Evolutionary conservation across 495 filamentous ascomycete genomes (phyloP).

Genomic region (Aspergillus heteromorphus): DNA sequence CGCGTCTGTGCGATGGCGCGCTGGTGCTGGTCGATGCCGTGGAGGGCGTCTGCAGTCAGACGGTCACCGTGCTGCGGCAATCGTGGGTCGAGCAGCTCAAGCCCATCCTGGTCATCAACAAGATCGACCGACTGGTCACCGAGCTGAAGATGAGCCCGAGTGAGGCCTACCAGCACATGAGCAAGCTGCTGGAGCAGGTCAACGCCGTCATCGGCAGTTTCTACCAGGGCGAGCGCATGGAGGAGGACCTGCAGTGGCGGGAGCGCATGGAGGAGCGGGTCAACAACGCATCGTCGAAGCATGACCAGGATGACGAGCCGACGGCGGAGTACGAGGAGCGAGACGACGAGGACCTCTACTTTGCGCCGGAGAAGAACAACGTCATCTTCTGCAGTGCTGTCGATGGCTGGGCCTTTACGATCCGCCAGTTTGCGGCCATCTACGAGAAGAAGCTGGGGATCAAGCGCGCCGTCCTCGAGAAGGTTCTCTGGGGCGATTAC

Average conservation of each 20-base stretch:
- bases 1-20: constrained; percentile 89
- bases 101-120: constrained; percentile 94
- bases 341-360: constrained; percentile 97
- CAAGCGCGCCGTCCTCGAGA: constrained; percentile 84
- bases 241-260: constrained; percentile 94
- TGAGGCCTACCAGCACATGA: constrained; percentile 89
- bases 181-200: constrained; percentile 85
- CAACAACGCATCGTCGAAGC: constrained; percentile 48
- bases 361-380: constrained; percentile 96
- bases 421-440: constrained; percentile 85
- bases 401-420: constrained; percentile 97
- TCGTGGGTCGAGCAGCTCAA: constrained; percentile 95
- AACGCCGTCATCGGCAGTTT: constrained; percentile 98
- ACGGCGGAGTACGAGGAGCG: constrained; percentile 72
- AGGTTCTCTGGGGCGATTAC: constrained; percentile 94
- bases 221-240: constrained; percentile 97
- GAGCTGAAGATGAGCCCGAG: constrained; percentile 87
- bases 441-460: constrained; percentile 98
- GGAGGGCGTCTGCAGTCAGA: constrained; percentile 97
- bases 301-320: constrained; percentile 48
- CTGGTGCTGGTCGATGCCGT: constrained; percentile 96
- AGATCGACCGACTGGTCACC: constrained; percentile 89
- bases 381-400: constrained; percentile 98
- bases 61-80: constrained; percentile 91
- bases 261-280: constrained; percentile 85